Base-by-base conservation (phyloP, 83 land plant species). In the Diphasiastrum complanatum region DNA sequence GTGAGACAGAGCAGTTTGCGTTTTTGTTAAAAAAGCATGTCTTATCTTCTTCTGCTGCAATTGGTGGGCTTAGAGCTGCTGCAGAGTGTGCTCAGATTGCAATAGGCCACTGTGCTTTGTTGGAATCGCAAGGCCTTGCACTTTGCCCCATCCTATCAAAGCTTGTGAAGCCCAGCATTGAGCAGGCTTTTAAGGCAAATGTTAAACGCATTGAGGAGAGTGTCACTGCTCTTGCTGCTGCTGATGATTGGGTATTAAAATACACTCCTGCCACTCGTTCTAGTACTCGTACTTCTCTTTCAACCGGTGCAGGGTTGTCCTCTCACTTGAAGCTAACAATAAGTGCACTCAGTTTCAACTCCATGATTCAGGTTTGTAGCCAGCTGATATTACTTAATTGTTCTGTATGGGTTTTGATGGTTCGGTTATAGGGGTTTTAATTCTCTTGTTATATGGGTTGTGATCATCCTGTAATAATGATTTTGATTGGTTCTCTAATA, bases 81-180 rank as follows among this genome's bases (percentile, higher is more conserved):
- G 77, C 90, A 24, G 63, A 83, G 37, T 91, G 87, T 54, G 60
- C 83, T 35, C 74, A 87, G 56, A 82, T 84, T 63, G 79, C 91
- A 65, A 68, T 85, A 24, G 78, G 77, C 30, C 84, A 83, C 51
- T 85, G 95, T 59, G 62, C 83, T 30, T n/a, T 74, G 63, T 63
- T 91, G 72, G 97, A 91, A 73, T 49, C 79, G 51, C 82, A 81
- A 61, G 95, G 84, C 48, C 66, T 91, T 34, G 70, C 64, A 51
- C 69, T 91, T 37, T 78, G 83, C 36, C 81, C 79, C 50, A 62
- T 83, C 45, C 78, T 91, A 45, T 43, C 81, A 55, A 84, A 80
- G 45, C 74, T 75, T 22, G 53, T 91, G 46, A 67, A 69, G 33
- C 85, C 83, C 10, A 81, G 63, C 47, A 59, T 84, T 24, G 91